Evolutionary conservation across 176 grass and related monocot species (phyloP).

Genomic region (Canna indica): DNA sequence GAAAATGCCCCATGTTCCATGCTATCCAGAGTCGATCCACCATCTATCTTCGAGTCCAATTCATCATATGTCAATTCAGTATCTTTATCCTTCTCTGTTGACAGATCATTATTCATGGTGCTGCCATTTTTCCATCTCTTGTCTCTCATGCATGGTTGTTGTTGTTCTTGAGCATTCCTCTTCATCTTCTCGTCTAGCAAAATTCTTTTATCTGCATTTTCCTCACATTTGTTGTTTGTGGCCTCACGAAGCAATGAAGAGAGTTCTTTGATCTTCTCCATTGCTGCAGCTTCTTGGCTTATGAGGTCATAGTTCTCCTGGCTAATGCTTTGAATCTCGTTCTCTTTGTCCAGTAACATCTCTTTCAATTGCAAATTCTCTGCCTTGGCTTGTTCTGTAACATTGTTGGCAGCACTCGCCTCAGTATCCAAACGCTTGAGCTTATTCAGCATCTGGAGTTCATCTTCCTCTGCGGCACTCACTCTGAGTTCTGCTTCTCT

Average conservation of each 20-base stretch:
- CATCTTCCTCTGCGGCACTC: conserved; percentile 43
- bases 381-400: conserved; percentile 26
- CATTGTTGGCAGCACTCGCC: conserved; percentile 22
- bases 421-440: conserved; percentile 28
- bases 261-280: conserved; percentile 45
- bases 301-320: conserved; percentile 46
- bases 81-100: conserved; percentile 31
- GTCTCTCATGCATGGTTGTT: neutral
- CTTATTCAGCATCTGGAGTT: conserved; percentile 27
- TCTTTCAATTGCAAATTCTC: conserved; percentile 41
- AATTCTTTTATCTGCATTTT: conserved; percentile 31
- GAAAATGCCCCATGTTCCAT: conserved; percentile 23
- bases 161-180: conserved; percentile 18
- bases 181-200: conserved; percentile 27
- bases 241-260: conserved; percentile 32
- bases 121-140: conserved; percentile 38
- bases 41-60: conserved; percentile 35
- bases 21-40: conserved; percentile 25
- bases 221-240: conserved; percentile 27
- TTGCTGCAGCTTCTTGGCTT: conserved; percentile 26
- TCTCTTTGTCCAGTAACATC: conserved; percentile 39
- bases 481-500: conserved; percentile 37
- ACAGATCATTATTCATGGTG: conserved; percentile 41
- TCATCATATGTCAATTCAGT: conserved; percentile 33
- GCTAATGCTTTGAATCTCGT: conserved; percentile 35